Evolutionary conservation across 805 yeast species (phyloP).

Genomic region (Candida easanensis): DNA sequence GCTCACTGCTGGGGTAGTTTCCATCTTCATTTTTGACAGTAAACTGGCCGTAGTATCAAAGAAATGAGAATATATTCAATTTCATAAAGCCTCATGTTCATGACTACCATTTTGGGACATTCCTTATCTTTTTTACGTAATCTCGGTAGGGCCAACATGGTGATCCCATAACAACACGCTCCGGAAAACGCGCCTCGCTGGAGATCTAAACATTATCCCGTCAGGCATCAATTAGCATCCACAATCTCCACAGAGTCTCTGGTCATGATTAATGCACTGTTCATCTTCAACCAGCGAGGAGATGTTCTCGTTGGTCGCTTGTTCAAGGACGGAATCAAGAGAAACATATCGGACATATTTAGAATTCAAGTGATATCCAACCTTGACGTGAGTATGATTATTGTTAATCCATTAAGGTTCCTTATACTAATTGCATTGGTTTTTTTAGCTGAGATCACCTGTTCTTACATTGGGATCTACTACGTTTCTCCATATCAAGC

Average conservation of each 20-base stretch:
- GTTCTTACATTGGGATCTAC: slow-evolving; percentile 88
- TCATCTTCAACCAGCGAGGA: slow-evolving; percentile 75
- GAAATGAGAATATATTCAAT: no score
- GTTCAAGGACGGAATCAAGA: slow-evolving; percentile 69
- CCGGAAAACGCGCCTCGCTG: background rate
- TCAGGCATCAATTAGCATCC: background rate
- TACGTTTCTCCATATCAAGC: slow-evolving; percentile 75
- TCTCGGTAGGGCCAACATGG: no score
- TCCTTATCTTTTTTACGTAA: no score
- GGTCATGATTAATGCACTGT: slow-evolving; percentile 77
- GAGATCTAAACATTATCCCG: background rate
- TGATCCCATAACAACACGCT: no score
- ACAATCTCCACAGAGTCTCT: background rate
- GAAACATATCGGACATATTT: slow-evolving; percentile 82
- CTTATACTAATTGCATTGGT: background rate
- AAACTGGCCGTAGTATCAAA: no score
- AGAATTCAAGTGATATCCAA: slow-evolving; percentile 86
- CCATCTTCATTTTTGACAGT: no score
- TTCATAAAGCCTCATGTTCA: no score
- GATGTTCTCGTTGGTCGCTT: slow-evolving; percentile 77
- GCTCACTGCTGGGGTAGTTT: no score
- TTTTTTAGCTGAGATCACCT: slow-evolving; percentile 51
- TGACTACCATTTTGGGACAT: no score
- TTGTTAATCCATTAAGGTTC: background rate
- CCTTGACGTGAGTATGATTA: slow-evolving; percentile 36